Evolutionary conservation across 768 basidiomycete genomes (phyloP).

Genomic region (Tylopilus sp.): DNA sequence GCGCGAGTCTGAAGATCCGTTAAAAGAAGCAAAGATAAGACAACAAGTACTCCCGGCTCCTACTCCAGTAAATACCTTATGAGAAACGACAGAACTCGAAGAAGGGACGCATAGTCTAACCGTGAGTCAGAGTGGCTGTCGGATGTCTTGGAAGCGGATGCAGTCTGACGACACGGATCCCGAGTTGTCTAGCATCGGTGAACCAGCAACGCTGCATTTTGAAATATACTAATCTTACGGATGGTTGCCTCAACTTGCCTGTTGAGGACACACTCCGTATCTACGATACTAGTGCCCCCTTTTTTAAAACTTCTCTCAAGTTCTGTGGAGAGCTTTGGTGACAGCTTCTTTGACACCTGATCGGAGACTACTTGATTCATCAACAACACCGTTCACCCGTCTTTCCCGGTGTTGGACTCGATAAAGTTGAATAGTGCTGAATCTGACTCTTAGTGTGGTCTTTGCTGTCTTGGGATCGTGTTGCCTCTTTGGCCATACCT

Average conservation of each 20-base stretch:
- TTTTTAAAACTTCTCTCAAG: not conserved
- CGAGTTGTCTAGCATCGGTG: conserved; percentile 2
- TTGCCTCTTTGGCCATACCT: no score
- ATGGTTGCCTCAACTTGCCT: not conserved
- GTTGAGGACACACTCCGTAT: not conserved
- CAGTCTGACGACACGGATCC: not conserved
- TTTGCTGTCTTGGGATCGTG: no score
- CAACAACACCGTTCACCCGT: not conserved
- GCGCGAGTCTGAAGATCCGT: not conserved
- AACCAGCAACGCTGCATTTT: no score
- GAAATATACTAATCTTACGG: not conserved
- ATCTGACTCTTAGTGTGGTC: not conserved
- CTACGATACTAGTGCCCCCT: not conserved
- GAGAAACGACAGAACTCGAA: not conserved
- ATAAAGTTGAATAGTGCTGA: not conserved
- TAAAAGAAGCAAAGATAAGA: not conserved
- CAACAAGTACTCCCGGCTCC: not conserved
- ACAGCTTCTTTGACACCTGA: not conserved
- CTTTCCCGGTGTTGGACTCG: not conserved
- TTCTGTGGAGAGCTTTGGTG: not conserved
- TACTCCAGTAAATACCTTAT: not conserved
- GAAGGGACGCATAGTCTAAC: not conserved
- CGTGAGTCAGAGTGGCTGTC: no score
- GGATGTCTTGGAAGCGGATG: not conserved
- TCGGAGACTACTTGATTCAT: conserved; percentile 1